Evolutionary conservation across 306 rosid genomes (phyloP), one percentile per base, ranked within the genome.

Genomic region (Dryas octopetala): DNA sequence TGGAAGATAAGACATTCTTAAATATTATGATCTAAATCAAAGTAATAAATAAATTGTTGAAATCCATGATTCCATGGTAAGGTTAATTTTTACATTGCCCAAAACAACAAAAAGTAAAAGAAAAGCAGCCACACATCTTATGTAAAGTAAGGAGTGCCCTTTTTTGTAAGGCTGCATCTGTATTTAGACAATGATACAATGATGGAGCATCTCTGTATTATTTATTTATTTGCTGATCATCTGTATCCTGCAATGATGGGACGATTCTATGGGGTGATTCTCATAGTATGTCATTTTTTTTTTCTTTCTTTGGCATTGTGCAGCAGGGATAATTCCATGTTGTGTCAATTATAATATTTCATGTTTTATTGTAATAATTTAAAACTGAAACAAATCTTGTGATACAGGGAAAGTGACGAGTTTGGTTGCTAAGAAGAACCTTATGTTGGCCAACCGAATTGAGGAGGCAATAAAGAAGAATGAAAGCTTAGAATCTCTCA

Each of bases 381-480:
- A 19, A 43, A 73, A 76, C 28, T 68, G 13, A 41, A 32, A 32
- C 12, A 23, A 54, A 62, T 74, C 40, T 65, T 77, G 16, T 44
- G 23, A 23, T 83, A 69, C 86, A 95, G 99, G 99, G 85, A 95
- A 92, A 79, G 97, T 95, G 79, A 95, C 99, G 8, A 92, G 99
- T 83, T 87, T 95, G 88, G 89, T 92, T 64, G 82, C 93, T 9
- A 92, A 77, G 82, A 95, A 68, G 88, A 91, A 95, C 68, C 43
- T 43, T 47, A 38, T 73, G 52, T 76, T 95, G 87, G 96, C 97
- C 15, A 77, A 81, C 49, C 84, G 86, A 73, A 90, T 95, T n/a
- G 99, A 92, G 81, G 97, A 90, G 82, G 97, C 99, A n/a, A 75
- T 95, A 55, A 86, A 79, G 83, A 92, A 89, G 82, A 95, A 95